Conservation (phyloP, 768 basidiomycete species). For the Lentinula edodes region DNA sequence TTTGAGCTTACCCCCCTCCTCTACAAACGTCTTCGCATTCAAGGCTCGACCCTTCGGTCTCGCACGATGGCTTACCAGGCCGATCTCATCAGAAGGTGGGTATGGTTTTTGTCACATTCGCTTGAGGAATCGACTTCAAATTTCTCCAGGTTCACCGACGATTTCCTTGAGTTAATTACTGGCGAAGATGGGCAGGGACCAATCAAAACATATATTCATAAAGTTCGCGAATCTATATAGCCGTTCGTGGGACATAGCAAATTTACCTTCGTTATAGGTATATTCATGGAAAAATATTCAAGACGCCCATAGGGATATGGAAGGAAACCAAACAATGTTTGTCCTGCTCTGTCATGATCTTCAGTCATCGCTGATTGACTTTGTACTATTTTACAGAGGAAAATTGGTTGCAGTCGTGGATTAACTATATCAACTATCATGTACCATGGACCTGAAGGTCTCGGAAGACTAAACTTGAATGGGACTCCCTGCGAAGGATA, state of each 20-base stretch:
- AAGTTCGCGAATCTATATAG: slow-evolving; percentile 35
- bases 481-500: too few species aligned
- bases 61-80: slow-evolving; percentile 73
- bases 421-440: background rate
- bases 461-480: too few species aligned
- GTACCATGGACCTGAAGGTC: background rate
- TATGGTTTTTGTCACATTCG: background rate
- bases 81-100: slow-evolving; percentile 56
- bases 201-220: slow-evolving; percentile 73
- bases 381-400: slow-evolving; percentile 15
- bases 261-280: slow-evolving; percentile 37
- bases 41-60: slow-evolving; percentile 83
- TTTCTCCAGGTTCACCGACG: slow-evolving; percentile 42
- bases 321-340: slow-evolving; percentile 53
- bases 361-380: background rate
- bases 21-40: slow-evolving; percentile 80
- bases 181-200: slow-evolving; percentile 49
- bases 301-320: slow-evolving; percentile 81
- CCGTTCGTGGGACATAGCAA: too few species aligned
- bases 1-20: slow-evolving; percentile 64
- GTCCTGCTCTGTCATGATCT: slow-evolving; percentile 7
- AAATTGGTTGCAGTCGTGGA: slow-evolving; percentile 24
- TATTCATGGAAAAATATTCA: slow-evolving; percentile 78
- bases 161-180: slow-evolving; percentile 55
- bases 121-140: background rate